Conservation (phyloP, 2,329 filamentous ascomycete species). For the Phyllosticta citrichinensis region DNA sequence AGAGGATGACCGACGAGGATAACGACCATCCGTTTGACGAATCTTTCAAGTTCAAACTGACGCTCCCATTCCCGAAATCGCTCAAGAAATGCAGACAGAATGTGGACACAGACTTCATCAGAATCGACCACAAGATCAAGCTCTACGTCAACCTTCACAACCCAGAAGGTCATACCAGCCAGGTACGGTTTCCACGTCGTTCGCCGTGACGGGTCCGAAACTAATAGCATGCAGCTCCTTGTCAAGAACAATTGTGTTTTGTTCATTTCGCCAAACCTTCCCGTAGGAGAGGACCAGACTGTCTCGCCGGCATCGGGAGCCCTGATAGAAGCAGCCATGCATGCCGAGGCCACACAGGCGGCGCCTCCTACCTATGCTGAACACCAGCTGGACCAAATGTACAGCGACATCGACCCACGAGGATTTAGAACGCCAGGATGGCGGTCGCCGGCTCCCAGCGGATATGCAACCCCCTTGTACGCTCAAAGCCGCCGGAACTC, state of each 20-base stretch:
- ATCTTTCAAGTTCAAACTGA: constrained; percentile 50
- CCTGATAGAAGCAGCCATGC: constrained; percentile 27
- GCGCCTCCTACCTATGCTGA: constrained; percentile 91
- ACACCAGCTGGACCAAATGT: constrained; percentile 81
- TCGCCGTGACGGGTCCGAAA: neutral
- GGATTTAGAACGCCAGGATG: constrained; percentile 64
- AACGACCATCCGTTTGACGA: constrained; percentile 38
- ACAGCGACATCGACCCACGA: constrained; percentile 71
- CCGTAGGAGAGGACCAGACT: constrained; percentile 71
- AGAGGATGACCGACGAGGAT: constrained; percentile 16
- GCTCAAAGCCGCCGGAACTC: constrained; percentile 64
- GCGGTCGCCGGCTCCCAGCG: constrained; percentile 23
- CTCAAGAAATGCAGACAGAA: constrained; percentile 81
- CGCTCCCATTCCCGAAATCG: constrained; percentile 64
- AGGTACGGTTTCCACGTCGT: constrained; percentile 43
- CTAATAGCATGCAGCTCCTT: constrained; percentile 48
- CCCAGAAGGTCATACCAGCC: constrained; percentile 87
- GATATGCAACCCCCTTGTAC: constrained; percentile 67
- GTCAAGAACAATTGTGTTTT: constrained; percentile 85
- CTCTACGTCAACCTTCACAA: constrained; percentile 86
- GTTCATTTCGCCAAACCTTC: constrained; percentile 90
- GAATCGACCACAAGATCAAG: constrained; percentile 85
- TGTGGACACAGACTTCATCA: constrained; percentile 79
- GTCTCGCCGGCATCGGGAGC: constrained; percentile 19
- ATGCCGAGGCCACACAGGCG: constrained; percentile 49